Evolutionary conservation across 2,329 filamentous ascomycete species (phyloP).

Genomic region (Chrysoporthe deuterocubensis): DNA sequence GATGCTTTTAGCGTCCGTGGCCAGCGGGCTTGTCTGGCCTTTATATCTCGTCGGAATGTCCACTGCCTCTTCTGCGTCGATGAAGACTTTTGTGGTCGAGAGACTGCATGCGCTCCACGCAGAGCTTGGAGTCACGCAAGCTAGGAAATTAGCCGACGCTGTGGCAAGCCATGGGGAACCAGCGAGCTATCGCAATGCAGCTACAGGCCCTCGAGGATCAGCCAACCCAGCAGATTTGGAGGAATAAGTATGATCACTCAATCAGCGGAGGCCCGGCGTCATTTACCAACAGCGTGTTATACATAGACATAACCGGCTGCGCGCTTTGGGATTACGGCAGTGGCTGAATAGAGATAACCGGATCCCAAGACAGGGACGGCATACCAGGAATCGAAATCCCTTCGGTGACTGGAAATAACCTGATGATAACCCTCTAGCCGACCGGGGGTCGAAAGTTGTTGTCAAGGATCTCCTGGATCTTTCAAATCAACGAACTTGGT

Average conservation of each 20-base stretch:
- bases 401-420: background rate
- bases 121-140: slow-evolving; percentile 52
- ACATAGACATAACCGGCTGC: background rate
- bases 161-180: slow-evolving; percentile 42
- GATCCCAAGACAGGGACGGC: background rate
- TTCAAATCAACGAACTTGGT: background rate
- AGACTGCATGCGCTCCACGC: slow-evolving; percentile 49
- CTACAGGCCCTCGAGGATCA: background rate
- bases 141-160: slow-evolving; percentile 47
- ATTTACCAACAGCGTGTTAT: background rate
- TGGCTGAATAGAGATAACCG: background rate
- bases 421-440: background rate
- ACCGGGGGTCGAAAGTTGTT: background rate
- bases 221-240: background rate
- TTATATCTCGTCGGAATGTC: slow-evolving; percentile 54
- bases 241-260: background rate
- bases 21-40: slow-evolving; percentile 55
- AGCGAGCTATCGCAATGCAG: background rate
- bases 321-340: background rate
- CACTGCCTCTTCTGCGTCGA: slow-evolving; percentile 46
- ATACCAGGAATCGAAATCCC: background rate
- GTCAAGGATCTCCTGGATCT: background rate
- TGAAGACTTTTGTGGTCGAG: slow-evolving; percentile 49
- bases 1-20: slow-evolving; percentile 53
- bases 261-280: background rate